Evolutionary conservation across 305 asterid genomes (phyloP), one percentile per base, ranked within the genome.

Genomic region (Andrographis paniculata): DNA sequence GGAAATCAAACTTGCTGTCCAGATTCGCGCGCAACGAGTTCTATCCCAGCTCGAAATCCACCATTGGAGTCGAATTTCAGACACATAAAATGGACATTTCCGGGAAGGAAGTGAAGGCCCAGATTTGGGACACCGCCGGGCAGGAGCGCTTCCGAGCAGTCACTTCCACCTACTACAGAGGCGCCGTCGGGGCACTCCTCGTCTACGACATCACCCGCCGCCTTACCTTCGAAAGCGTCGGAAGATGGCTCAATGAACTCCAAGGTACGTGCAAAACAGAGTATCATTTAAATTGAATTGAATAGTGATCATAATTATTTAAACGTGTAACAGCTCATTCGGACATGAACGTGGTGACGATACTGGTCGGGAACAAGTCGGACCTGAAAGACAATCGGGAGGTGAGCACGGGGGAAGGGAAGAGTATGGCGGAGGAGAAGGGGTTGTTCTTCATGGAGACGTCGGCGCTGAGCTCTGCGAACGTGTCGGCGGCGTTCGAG

Each of bases 1-100:
- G 93, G 4, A 84, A 84, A 66, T 84, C 93, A 9, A 84, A 80
- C 54, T 71, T 84, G 77, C 95, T 84, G 51, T 74, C 95, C 46
- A 80, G 95, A 64, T 80, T 78, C 50, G 84, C 95, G 10, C 68
- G 89, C 53, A 76, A 78, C 45, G 93, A 80, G 66, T 84, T 80
- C 31, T 80, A 78, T 62, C 67, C 87, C 0, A 80, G 78, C 49
- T 84, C 95, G 20, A 84, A 84, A 63, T 84, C 95, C 9, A 84
- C 93, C 5, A 84, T 84, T 20, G 95, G 95, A n/a, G n/a, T n/a
- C n/a, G n/a, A n/a, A n/a, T n/a, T n/a, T n/a, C n/a, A 53, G 66
- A 78, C 93, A 2, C 95, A 80, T 35, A 80, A 72, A 72, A 58
- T 80, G 56, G 70, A 64, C 46, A 78, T 84, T 21, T 71, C 73